Conservation (phyloP, 139 green algal species). For the Micractinium conductrix region DNA sequence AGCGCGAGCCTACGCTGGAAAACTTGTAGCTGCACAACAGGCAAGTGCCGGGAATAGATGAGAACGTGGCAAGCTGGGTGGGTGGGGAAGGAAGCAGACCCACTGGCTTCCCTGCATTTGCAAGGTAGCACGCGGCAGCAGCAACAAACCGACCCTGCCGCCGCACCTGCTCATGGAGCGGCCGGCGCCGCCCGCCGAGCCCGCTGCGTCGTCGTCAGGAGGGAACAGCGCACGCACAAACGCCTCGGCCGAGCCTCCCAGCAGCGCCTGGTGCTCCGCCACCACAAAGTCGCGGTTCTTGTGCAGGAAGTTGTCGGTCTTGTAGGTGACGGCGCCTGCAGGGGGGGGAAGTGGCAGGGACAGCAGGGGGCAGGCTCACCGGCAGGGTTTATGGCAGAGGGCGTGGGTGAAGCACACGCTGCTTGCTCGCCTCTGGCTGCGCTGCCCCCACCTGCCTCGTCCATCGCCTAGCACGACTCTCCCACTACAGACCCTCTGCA, state of each 20-base stretch:
- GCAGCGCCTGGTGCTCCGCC: conserved; percentile 93
- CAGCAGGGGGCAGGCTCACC: background rate
- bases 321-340: conserved; percentile 75
- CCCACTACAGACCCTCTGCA: background rate
- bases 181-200: background rate
- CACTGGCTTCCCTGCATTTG: no score
- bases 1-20: conserved; percentile 86
- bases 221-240: conserved; percentile 83
- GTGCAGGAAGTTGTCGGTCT: conserved; percentile 76
- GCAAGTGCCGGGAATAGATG: no score
- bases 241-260: conserved; percentile 62
- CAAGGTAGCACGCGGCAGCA: no score
- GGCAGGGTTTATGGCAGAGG: background rate
- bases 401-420: background rate
- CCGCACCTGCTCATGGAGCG: background rate
- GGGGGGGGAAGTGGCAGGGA: background rate
- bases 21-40: conserved; percentile 86
- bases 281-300: conserved; percentile 98
- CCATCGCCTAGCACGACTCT: background rate
- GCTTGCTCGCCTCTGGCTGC: background rate
- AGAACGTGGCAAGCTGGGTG: no score
- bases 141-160: no score
- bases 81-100: no score
- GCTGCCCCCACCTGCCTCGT: background rate
- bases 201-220: conserved; percentile 35